A percentile compares a stretch with the other conserved stretches of the same genome.
Evolutionary conservation across 768 basidiomycete genomes (phyloP).

Genomic region (Naganishia onofrii): DNA sequence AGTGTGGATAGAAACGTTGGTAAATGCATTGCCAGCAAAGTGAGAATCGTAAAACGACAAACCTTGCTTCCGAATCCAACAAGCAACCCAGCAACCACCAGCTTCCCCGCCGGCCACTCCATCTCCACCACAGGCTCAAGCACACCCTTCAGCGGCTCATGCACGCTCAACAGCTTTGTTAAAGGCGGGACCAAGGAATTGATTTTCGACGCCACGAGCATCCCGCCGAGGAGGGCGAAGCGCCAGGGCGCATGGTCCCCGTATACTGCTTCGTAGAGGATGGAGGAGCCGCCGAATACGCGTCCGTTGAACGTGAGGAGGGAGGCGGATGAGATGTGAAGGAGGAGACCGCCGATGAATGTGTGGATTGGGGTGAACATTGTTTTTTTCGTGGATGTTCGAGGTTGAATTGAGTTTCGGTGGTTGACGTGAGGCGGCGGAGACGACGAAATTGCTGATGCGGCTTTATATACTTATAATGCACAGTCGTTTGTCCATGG

Average conservation of each 20-base stretch:
- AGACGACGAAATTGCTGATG: not conserved
- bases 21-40: not conserved
- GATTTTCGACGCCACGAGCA: constrained; percentile 35
- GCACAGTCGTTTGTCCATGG: too few relatives aligned
- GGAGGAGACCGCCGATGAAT: constrained; percentile 48
- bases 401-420: not conserved
- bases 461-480: too few relatives aligned
- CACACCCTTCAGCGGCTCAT: constrained; percentile 28
- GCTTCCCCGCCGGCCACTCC: constrained; percentile 5
- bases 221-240: constrained; percentile 36
- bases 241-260: constrained; percentile 38
- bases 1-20: not conserved
- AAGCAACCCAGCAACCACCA: constrained; percentile 39
- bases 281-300: constrained; percentile 50
- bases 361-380: constrained; percentile 48
- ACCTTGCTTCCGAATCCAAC: constrained; percentile 53
- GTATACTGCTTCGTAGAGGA: constrained; percentile 44
- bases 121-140: constrained; percentile 18
- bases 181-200: constrained; percentile 23
- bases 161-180: not conserved
- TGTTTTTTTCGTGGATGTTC: not conserved
- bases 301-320: constrained; percentile 48
- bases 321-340: constrained; percentile 45
- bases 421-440: not conserved
- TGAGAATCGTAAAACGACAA: too few relatives aligned